Evolutionary conservation across 257 asterid species (phyloP).

Genomic region (Leonotis leonurus): DNA sequence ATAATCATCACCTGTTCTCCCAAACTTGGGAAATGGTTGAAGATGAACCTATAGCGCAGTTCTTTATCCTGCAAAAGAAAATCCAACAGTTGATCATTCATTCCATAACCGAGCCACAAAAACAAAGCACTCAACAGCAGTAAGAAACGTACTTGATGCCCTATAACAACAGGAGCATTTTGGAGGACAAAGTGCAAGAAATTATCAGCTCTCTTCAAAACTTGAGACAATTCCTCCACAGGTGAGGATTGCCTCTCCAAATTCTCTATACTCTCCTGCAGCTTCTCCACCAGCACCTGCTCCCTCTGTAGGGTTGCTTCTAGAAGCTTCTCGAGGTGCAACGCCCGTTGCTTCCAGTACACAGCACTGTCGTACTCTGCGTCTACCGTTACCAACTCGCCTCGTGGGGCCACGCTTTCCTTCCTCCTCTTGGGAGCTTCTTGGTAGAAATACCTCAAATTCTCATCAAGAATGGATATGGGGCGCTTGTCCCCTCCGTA

Average conservation of each 20-base stretch:
- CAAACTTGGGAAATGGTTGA: conserved; percentile 89
- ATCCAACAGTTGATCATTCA: background rate
- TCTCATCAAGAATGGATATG: conserved; percentile 64
- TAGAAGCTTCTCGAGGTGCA: conserved; percentile 60
- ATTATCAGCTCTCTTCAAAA: conserved; percentile 75
- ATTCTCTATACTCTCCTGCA: conserved; percentile 78
- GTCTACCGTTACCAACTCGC: conserved; percentile 44
- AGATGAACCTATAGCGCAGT: conserved; percentile 82
- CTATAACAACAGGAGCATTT: conserved; percentile 90
- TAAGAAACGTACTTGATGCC: conserved; percentile 68
- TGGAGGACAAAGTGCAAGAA: conserved; percentile 86
- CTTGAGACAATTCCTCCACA: conserved; percentile 71
- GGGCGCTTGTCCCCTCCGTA: conserved; percentile 82
- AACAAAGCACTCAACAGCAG: background rate
- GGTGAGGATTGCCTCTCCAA: conserved; percentile 80
- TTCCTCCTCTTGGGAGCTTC: conserved; percentile 50
- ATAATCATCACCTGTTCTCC: conserved; percentile 79
- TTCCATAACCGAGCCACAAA: no score
- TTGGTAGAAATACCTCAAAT: conserved; percentile 44
- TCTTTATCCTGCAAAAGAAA: conserved; percentile 67
- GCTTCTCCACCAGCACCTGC: conserved; percentile 46
- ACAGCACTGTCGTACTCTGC: conserved; percentile 54
- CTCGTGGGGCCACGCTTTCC: conserved; percentile 35
- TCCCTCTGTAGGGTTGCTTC: conserved; percentile 57
- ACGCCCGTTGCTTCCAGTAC: conserved; percentile 69